Evolutionary conservation across 495 filamentous ascomycete genomes (phyloP).

Genomic region (Tuber magnatum): DNA sequence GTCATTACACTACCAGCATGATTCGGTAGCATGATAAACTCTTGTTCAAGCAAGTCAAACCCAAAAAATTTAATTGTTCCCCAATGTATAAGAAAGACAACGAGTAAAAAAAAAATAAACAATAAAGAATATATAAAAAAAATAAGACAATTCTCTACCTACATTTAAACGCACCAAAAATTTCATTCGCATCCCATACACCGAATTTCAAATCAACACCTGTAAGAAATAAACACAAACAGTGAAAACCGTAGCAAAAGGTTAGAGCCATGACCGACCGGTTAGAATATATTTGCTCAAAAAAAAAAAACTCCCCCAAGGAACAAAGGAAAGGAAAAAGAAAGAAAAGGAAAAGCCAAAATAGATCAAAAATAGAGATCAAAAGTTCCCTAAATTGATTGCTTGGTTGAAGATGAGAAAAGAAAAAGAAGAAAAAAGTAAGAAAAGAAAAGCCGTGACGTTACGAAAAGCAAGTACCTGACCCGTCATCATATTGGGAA

Average conservation of each 20-base stretch:
- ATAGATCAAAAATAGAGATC: constrained; percentile 3
- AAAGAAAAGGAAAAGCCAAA: background rate
- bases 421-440: constrained; percentile 18
- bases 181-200: background rate
- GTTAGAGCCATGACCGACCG: background rate
- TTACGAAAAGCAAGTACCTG: constrained; percentile 5
- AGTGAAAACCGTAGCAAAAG: background rate
- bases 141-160: constrained; percentile 21
- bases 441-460: background rate
- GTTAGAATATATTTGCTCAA: constrained; percentile 1
- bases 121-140: background rate
- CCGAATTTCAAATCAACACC: background rate
- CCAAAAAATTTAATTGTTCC: constrained; percentile 13
- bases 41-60: background rate
- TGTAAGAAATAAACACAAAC: background rate
- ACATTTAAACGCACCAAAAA: constrained; percentile 9
- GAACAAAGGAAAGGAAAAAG: constrained; percentile 7
- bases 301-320: constrained; percentile 7
- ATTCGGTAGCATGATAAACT: no score
- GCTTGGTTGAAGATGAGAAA: constrained; percentile 11
- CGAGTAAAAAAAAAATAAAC: constrained; percentile 6
- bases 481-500: constrained; percentile 2
- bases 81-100: constrained; percentile 4
- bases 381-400: background rate
- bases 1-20: no score